Evolutionary conservation across 2,329 filamentous ascomycete genomes (phyloP), one percentile per base, ranked within the genome.

Genomic region (Plenodomus tracheiphilus): DNA sequence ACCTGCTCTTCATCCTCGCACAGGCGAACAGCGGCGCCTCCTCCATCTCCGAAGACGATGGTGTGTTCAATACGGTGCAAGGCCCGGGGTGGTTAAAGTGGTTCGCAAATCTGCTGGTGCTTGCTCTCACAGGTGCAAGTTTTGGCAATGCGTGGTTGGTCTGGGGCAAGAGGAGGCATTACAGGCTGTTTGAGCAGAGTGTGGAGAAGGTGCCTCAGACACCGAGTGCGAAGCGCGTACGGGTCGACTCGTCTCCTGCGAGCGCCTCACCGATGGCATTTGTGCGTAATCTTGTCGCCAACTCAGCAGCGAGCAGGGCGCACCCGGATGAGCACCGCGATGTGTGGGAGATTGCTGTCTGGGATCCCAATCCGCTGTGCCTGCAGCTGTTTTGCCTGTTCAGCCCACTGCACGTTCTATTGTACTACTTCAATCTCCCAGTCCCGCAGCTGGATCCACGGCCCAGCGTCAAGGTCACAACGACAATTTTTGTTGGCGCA

Each of bases 271-370:
- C 94, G 1, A 68, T 97, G 34, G 84, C 86, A 45, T 86, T 90
- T 48, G 72, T 97, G 32, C 82, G 85, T 21, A 84, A 81, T 54
- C 74, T 96, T 28, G 80, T 84, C 13, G 59, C 82, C 20, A 84
- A 86, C 30, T 86, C 84, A 18, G 89, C 91, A n/a, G 85, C 92
- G 57, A 86, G 89, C 20, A 85, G 91, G 66, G 88, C 91, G 21
- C 89, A 97, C 72, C 90, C 93, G 0, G 87, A 94, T 67, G 84
- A 86, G 47, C 82, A 83, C 20, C 83, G 87, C 10, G 92, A 99
- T 71, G 94, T 99, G 9, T 99, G 94, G 94, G 92, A 99, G 73
- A 75, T 99, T 41, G 83, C 87, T 1, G 81, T 97, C 6, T 99
- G 94, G 94, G 92, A 97, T 69, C 94, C 95, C 28, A 82, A 93